These are phyloP conservation scores for Taiwanofungus camphoratus DNA, from an alignment of 1,284 basidiomycete species.

Conservation along the genomic window DNA sequence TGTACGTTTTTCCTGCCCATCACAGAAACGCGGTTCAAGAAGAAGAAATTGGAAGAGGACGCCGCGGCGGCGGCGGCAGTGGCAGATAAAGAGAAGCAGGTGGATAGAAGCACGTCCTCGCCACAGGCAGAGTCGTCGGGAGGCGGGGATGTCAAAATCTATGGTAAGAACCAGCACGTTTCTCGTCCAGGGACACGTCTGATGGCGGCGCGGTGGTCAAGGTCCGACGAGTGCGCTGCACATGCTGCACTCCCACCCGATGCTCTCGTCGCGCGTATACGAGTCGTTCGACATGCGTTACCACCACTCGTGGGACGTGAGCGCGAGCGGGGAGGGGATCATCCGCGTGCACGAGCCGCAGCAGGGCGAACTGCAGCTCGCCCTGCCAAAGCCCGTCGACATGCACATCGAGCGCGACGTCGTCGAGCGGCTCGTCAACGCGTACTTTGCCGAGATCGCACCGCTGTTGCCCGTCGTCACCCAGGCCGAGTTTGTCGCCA, in stretches of 20 bases:
- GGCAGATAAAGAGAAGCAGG: slow-evolving; percentile 35
- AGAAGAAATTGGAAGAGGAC: slow-evolving; percentile 79
- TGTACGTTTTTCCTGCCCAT: slow-evolving; percentile 98
- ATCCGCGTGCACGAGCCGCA: slow-evolving; percentile 77
- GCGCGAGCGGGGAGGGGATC: slow-evolving; percentile 78
- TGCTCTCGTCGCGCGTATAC: slow-evolving; percentile 77
- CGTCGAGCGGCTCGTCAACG: slow-evolving; percentile 82
- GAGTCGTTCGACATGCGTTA: slow-evolving; percentile 84
- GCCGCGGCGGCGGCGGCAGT: slow-evolving; percentile 31
- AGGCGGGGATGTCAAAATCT: slow-evolving; percentile 45
- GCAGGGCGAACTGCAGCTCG: slow-evolving; percentile 44
- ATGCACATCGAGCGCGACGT: slow-evolving; percentile 71
- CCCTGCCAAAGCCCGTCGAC: slow-evolving; percentile 57
- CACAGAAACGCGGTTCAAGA: slow-evolving; percentile 97
- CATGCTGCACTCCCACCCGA: slow-evolving; percentile 83
- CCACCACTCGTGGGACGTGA: slow-evolving; percentile 80
- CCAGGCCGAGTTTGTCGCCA: slow-evolving; percentile 79
- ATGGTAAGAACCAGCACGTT: slow-evolving; percentile 41
- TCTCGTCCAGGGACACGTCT: slow-evolving; percentile 25
- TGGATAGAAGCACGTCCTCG: slow-evolving; percentile 29
- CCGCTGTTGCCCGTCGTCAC: slow-evolving; percentile 88
- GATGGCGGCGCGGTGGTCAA: slow-evolving; percentile 41
- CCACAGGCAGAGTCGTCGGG: slow-evolving; percentile 24
- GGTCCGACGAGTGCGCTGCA: slow-evolving; percentile 85
- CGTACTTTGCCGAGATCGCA: slow-evolving; percentile 83